Conservation (phyloP, 1,284 basidiomycete genomes). For the Stereum hirsutum region DNA sequence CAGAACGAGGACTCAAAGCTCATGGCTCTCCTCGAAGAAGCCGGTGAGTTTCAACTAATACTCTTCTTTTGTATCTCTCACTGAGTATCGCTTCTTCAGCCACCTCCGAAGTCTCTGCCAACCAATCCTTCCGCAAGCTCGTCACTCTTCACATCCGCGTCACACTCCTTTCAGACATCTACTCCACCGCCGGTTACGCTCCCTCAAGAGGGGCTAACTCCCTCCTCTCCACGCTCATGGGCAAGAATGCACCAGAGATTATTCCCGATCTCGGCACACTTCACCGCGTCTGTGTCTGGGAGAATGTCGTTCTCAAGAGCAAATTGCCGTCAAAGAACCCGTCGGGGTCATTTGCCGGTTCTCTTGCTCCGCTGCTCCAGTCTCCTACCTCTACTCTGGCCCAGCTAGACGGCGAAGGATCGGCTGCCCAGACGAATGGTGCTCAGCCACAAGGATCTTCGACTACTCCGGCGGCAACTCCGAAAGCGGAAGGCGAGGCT, state of each 20-base stretch:
- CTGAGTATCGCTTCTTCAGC: no score
- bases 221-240: conserved; percentile 71
- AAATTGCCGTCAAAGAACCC: conserved; percentile 47
- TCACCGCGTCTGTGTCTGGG: conserved; percentile 82
- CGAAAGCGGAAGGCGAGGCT: conserved; percentile 5
- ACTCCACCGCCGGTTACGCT: conserved; percentile 79
- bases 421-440: conserved; percentile 30
- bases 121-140: conserved; percentile 67
- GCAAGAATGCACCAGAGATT: conserved; percentile 52
- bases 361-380: conserved; percentile 33
- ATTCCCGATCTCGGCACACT: conserved; percentile 73
- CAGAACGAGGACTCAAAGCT: conserved; percentile 49
- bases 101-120: conserved; percentile 43
- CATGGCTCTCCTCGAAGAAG: conserved; percentile 46
- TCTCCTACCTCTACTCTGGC: conserved; percentile 31
- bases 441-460: conserved; percentile 20
- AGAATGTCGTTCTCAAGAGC: conserved; percentile 73
- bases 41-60: conserved; percentile 31
- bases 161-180: conserved; percentile 83
- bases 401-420: conserved; percentile 26
- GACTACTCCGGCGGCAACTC: conserved; percentile 10
- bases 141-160: conserved; percentile 73
- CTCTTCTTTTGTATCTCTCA: no score
- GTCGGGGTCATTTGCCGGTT: conserved; percentile 26
- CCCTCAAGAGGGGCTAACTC: conserved; percentile 72